Conservation (phyloP, 179 eudicot genomes). For the Silene noctiflora region DNA sequence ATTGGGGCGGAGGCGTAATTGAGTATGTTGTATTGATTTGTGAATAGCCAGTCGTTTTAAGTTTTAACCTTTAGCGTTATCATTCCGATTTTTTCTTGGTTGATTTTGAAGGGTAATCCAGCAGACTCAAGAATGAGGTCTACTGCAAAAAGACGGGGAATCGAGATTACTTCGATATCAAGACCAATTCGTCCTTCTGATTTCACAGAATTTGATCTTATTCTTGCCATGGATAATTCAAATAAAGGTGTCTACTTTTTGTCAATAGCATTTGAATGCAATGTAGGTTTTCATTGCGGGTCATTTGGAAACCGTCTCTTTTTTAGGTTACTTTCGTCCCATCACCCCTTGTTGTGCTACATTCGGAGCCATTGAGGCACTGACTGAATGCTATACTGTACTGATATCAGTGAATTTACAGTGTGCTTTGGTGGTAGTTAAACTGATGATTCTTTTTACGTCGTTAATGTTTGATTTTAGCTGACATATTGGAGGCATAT, state of each 20-base stretch:
- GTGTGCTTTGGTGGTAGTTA: background rate
- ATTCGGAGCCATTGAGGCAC: too few relatives aligned
- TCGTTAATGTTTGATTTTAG: slow-evolving; percentile 34
- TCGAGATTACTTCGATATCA: slow-evolving; percentile 78
- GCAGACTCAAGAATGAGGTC: slow-evolving; percentile 95
- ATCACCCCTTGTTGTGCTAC: too few relatives aligned
- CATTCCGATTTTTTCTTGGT: background rate
- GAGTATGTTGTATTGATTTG: background rate
- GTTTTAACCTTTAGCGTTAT: too few relatives aligned
- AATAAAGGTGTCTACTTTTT: slow-evolving; percentile 52
- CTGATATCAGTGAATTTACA: background rate
- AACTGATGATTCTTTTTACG: background rate
- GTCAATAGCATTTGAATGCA: background rate
- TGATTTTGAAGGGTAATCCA: slow-evolving; percentile 61
- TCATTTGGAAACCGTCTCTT: too few relatives aligned
- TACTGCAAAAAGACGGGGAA: slow-evolving; percentile 79
- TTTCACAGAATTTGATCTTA: slow-evolving; percentile 83
- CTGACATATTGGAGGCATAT: slow-evolving; percentile 69
- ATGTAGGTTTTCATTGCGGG: background rate
- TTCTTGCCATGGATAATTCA: slow-evolving; percentile 95
- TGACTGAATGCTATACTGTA: too few relatives aligned
- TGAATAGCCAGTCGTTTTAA: too few relatives aligned
- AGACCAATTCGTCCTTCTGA: slow-evolving; percentile 80
- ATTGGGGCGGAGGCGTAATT: background rate
- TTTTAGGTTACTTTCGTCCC: too few relatives aligned